phyloP scores from a whole-genome alignment of 192 early-diverging fungal genomes.

The Podila clonocystis region DNA sequence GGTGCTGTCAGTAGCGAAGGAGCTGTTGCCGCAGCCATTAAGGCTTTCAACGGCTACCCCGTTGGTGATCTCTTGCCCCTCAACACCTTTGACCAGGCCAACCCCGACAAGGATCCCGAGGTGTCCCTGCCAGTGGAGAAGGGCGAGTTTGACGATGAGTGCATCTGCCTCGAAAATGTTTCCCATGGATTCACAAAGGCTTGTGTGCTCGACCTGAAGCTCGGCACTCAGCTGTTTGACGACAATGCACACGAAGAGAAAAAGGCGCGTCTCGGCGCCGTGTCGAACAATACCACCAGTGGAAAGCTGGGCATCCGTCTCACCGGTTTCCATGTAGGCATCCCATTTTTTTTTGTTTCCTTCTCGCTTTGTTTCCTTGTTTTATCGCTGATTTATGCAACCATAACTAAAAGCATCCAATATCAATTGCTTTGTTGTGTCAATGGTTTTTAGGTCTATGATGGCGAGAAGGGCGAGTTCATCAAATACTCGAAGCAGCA shows the following conservation, averaged over 20 bases:
- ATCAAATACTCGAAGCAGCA: slow-evolving; percentile 59
- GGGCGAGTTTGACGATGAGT: slow-evolving; percentile 30
- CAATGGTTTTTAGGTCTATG: slow-evolving; percentile 56
- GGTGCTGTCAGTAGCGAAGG: neutral
- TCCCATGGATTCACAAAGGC: slow-evolving; percentile 72
- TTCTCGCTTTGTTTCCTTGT: neutral
- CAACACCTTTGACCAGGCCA: neutral
- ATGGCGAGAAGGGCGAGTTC: slow-evolving; percentile 54
- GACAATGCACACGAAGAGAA: slow-evolving; percentile 79
- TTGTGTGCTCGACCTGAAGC: slow-evolving; percentile 89
- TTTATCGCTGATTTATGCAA: slow-evolving; percentile 6
- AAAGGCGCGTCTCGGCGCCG: slow-evolving; percentile 66
- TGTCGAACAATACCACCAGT: slow-evolving; percentile 76
- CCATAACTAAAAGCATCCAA: neutral
- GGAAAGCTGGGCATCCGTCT: slow-evolving; percentile 71
- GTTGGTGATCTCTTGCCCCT: slow-evolving; percentile 24
- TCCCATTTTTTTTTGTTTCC: neutral
- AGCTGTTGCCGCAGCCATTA: slow-evolving; percentile 14
- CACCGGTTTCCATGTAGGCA: slow-evolving; percentile 74
- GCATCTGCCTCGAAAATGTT: slow-evolving; percentile 84
- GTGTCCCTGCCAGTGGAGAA: neutral
- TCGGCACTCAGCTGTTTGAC: slow-evolving; percentile 83
- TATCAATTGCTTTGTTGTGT: neutral
- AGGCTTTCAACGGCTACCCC: slow-evolving; percentile 34
- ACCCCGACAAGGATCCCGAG: slow-evolving; percentile 24